Conservation (phyloP, 2,329 filamentous ascomycete genomes). For the Beauveria rudraprayagi region DNA sequence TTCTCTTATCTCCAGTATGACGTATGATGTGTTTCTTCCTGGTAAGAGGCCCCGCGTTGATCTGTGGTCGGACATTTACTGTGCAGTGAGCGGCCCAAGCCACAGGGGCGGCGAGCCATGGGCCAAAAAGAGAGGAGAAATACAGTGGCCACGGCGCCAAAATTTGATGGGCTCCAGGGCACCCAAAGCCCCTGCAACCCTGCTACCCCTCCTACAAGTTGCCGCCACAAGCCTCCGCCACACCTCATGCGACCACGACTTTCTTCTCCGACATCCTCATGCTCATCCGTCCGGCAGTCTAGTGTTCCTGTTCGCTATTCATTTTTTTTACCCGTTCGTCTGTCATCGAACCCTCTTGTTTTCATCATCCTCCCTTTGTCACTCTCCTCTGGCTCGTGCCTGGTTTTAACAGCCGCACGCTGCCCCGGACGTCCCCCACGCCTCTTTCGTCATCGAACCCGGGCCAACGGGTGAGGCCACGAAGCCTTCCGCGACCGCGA, state of each 20-base stretch:
- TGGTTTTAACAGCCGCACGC: background rate
- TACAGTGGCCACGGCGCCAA: background rate
- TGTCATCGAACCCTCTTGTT: background rate
- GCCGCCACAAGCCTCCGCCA: slow-evolving; percentile 2
- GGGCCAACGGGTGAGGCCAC: background rate
- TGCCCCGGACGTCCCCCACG: background rate
- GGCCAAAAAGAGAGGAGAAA: background rate
- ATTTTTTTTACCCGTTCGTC: background rate
- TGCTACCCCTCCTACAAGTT: background rate
- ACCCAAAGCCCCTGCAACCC: background rate
- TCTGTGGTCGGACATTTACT: too few relatives aligned
- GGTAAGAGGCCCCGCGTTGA: too few relatives aligned
- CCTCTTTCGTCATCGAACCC: background rate
- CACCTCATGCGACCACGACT: slow-evolving; percentile 7
- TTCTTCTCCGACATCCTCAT: background rate
- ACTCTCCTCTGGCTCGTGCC: background rate
- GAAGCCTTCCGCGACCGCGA: background rate
- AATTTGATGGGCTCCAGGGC: background rate
- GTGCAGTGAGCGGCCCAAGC: background rate
- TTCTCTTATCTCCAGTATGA: too few relatives aligned
- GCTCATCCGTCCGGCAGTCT: background rate
- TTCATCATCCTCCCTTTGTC: background rate
- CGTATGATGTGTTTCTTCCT: too few relatives aligned
- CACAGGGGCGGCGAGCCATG: background rate
- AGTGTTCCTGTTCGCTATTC: background rate